Base-by-base conservation (phyloP, 129 eudicot genomes). In the Lactuca sativa region DNA sequence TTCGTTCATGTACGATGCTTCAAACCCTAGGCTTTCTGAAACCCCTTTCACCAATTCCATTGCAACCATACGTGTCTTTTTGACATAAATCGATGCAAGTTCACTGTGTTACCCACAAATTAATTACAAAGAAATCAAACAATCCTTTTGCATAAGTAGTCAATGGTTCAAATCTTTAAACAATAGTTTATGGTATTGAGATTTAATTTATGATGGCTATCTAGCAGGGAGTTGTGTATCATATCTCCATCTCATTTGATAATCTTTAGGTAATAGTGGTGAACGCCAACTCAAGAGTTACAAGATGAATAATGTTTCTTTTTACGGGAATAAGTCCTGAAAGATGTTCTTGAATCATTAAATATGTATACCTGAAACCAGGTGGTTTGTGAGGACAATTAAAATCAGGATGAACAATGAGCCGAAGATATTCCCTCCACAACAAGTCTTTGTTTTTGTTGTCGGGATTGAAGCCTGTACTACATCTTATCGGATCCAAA, bases 401-500 rank as follows among this genome's bases (percentile, higher is more conserved):
- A 17, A 78, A 78, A 8, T 66, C 41, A 0, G 78, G 78, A 51
- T 78, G 78, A 7, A 78, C 78, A 12, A 44, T 55, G 60, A 78
- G 70, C n/a, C 76, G 76, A 47, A 78, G 78, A 78, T 65, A 48
- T 14, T 78, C 82, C 74, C 82, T 78, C 82, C 82, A 78, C 66
- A 65, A 66, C 40, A 25, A 56, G 33, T 56, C 55, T 54, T 78
- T 78, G 16, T 72, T 52, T 33, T 25, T n/a, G 9, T 48, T 18
- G 41, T 6, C 62, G 4, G 32, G 37, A 61, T 58, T 72, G 51
- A 72, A 44, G 11, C 78, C 36, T 4, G 64, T 40, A 36, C 78
- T 70, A 13, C 74, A 70, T 37, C 72, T 57, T 5, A 77, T 48
- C 32, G 82, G 82, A 49, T 78, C 82, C 16, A 71, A 71, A 44